Percentiles rank a stretch among this genome's conserved stretches.
phyloP scores from a whole-genome alignment of 352 stramenopile genomes.

The Phytophthora pluvialis region DNA sequence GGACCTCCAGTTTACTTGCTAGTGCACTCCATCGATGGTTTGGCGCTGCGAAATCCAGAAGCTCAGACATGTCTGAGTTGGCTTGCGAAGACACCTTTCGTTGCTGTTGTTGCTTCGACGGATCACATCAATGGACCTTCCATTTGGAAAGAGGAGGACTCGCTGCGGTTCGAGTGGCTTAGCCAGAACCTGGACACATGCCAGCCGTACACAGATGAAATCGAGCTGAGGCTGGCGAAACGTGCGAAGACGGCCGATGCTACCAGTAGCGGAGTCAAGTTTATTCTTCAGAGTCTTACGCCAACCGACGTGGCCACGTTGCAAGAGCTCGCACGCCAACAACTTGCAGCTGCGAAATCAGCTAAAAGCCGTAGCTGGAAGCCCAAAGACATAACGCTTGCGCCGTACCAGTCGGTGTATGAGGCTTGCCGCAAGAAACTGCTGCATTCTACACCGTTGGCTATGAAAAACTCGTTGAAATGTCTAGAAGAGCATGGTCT shows the following conservation, averaged over 20 bases:
- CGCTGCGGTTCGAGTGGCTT: conserved; percentile 60
- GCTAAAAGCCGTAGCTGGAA: conserved; percentile 16
- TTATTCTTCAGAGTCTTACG: conserved; percentile 70
- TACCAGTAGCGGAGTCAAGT: conserved; percentile 57
- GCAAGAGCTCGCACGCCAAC: conserved; percentile 48
- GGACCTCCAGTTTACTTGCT: conserved; percentile 46
- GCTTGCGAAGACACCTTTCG: conserved; percentile 47
- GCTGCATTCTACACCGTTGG: conserved; percentile 50
- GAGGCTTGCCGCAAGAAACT: conserved; percentile 59
- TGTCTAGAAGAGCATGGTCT: conserved; percentile 67
- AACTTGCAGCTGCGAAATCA: conserved; percentile 30
- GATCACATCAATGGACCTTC: conserved; percentile 63
- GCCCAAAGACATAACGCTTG: conserved; percentile 22
- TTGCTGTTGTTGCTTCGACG: conserved; percentile 56
- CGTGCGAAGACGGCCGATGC: conserved; percentile 35
- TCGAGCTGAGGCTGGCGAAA: conserved; percentile 43
- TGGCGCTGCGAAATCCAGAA: conserved; percentile 49
- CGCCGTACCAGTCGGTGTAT: conserved; percentile 57
- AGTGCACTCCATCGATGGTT: conserved; percentile 64
- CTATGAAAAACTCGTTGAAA: conserved; percentile 74
- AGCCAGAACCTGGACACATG: conserved; percentile 50
- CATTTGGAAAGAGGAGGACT: conserved; percentile 64
- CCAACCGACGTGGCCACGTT: conserved; percentile 61
- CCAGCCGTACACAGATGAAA: conserved; percentile 54
- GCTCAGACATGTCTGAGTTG: conserved; percentile 60